Base-by-base conservation (phyloP, 2,329 filamentous ascomycete genomes). In the Xenosphaeropsis pyriputrescens region DNA sequence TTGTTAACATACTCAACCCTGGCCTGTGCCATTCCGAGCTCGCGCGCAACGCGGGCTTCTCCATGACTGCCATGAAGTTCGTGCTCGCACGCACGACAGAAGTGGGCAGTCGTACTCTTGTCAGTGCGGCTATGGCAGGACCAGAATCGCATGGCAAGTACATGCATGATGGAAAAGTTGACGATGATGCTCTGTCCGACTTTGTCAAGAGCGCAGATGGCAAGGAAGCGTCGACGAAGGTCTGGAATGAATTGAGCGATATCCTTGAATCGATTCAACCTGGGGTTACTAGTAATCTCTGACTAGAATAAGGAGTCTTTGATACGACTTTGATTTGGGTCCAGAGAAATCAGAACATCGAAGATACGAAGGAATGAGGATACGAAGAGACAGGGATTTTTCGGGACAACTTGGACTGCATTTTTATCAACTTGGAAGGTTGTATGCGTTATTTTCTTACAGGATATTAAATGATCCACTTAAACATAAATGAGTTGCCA, bases 251-350 rank as follows among this genome's bases (percentile, higher is more conserved):
- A 51, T 43, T 69, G 45, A 34, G 61, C 42, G 56, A 45, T 9
- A 51, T 63, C 15, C 38, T 70, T 19, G 63, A 68, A 36, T 52
- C 37, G 3, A 55, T 68, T 22, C 55, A 64, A 42, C 58, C 61
- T 0, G 60, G 59, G 0, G 46, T 65, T 12, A 47, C 42, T 8
- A 44, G 47, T 19, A 57, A 56, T 13, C 44, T 62, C 11, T 61
- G 64, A 32, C 14, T 9, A 9, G n/a, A 9, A 6, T 26, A 3
- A 26, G 22, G 18, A 19, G 8, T 19, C 8, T 19, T 19, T 5
- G 8, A 8, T 19, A 19, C n/a, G n/a, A n/a, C n/a, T n/a, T n/a
- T n/a, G n/a, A n/a, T n/a, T n/a, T n/a, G n/a, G n/a, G n/a, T n/a
- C n/a, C n/a, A n/a, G n/a, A n/a, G n/a, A n/a, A n/a, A n/a, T n/a